phyloP scores from a whole-genome alignment of 2,329 filamentous ascomycete species.

The Colletotrichum nymphaeae region DNA sequence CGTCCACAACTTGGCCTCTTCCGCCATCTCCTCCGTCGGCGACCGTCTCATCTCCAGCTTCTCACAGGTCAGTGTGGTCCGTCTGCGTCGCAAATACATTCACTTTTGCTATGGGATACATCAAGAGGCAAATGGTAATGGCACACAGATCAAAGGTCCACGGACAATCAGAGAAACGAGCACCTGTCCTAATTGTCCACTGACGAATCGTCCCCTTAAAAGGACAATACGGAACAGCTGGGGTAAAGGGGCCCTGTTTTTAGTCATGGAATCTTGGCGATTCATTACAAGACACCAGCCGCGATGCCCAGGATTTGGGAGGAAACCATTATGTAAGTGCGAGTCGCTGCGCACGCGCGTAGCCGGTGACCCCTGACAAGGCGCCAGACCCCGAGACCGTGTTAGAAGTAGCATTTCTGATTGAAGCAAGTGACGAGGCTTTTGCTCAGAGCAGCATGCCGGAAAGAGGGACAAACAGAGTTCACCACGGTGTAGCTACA shows the following conservation, averaged over 20 bases:
- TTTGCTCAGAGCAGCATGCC: too few relatives aligned
- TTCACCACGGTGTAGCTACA: too few relatives aligned
- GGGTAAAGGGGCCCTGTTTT: slow-evolving; percentile 1
- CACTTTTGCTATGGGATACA: slow-evolving; percentile 6
- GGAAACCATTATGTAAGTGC: slow-evolving; percentile 29
- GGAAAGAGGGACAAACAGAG: too few relatives aligned
- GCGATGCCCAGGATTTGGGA: slow-evolving; percentile 25
- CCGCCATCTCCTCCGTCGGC: slow-evolving; percentile 14
- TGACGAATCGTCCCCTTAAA: neutral
- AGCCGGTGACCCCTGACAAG: slow-evolving; percentile 18
- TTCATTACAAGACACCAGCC: slow-evolving; percentile 17
- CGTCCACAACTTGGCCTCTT: slow-evolving; percentile 28
- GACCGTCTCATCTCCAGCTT: slow-evolving; percentile 24
- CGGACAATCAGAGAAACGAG: neutral
- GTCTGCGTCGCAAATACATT: slow-evolving; percentile 34
- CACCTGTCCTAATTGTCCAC: neutral
- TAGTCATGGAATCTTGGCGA: slow-evolving; percentile 33
- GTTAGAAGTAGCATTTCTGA: too few relatives aligned
- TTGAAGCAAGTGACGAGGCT: too few relatives aligned
- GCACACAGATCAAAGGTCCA: neutral
- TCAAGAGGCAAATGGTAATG: neutral
- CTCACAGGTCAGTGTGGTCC: neutral
- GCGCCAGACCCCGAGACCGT: neutral
- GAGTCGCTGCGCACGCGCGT: slow-evolving; percentile 16
- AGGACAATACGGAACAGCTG: neutral